Percentiles rank a stretch among this genome's conserved stretches.
phyloP scores from a whole-genome alignment of 345 rosid genomes.

The Heritiera littoralis region DNA sequence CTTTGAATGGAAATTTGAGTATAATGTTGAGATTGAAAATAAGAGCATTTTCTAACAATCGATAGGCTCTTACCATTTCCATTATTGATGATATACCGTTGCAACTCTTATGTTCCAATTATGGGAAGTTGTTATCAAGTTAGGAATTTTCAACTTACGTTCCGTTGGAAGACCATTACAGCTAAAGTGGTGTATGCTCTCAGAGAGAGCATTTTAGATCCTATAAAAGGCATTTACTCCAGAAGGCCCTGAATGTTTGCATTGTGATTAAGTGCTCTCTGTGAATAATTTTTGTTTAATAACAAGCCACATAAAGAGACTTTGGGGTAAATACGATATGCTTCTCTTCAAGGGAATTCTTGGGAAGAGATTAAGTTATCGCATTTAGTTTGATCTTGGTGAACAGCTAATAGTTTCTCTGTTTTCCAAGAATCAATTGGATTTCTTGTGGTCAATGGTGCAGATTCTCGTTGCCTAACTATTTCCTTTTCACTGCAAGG shows the following conservation, averaged over 20 bases:
- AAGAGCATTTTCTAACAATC: background rate
- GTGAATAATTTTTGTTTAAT: slow-evolving; percentile 4
- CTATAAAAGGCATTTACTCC: background rate
- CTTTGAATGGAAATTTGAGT: background rate
- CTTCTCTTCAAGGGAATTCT: background rate
- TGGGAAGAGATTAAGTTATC: background rate
- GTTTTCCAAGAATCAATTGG: background rate
- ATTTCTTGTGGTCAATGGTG: background rate
- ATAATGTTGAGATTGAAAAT: background rate
- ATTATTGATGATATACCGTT: background rate
- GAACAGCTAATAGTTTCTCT: background rate
- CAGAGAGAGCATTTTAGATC: background rate
- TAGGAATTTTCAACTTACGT: background rate
- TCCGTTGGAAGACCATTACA: background rate
- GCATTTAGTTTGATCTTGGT: slow-evolving; percentile 8
- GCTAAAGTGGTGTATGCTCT: background rate
- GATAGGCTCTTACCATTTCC: background rate
- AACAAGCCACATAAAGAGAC: background rate
- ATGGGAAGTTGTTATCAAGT: background rate
- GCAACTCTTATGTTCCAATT: background rate
- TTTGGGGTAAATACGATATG: too few species aligned
- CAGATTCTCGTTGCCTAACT: slow-evolving; percentile 13
- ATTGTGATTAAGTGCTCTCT: background rate
- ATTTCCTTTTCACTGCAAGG: slow-evolving; percentile 37
- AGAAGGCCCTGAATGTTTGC: background rate